Conservation (phyloP, 306 rosid species). For the Lathyrus tuberosus region DNA sequence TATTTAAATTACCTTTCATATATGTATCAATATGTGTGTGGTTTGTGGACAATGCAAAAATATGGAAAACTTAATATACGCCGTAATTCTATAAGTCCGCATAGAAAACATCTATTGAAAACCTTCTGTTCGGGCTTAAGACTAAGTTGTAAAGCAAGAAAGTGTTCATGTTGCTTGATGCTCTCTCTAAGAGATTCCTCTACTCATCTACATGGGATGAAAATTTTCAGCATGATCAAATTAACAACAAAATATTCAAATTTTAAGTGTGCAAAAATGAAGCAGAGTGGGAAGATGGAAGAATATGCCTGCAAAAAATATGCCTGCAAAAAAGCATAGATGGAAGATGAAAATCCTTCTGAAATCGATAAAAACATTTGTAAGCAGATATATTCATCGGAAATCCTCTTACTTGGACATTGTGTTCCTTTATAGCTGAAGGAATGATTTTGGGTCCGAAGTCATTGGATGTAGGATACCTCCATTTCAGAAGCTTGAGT, state of each 20-base stretch:
- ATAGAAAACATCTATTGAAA: conserved; percentile 23
- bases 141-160: conserved; percentile 84
- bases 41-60: conserved; percentile 1
- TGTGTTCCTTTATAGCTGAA: conserved; percentile 68
- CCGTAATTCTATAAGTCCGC: conserved; percentile 5
- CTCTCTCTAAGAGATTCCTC: conserved; percentile 93
- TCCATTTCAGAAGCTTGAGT: conserved; percentile 72
- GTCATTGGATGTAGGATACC: conserved; percentile 82
- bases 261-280: conserved; percentile 13
- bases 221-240: conserved; percentile 18
- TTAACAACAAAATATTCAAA: conserved; percentile 11
- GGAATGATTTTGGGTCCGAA: conserved; percentile 97
- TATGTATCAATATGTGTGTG: not conserved
- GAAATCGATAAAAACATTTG: conserved; percentile 21
- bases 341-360: not conserved
- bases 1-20: not conserved
- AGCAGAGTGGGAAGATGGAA: conserved; percentile 32
- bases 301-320: too few relatives aligned
- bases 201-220: conserved; percentile 61
- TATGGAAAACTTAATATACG: not conserved
- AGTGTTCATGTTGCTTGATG: conserved; percentile 92
- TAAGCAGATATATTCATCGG: not conserved
- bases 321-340: conserved; percentile 53
- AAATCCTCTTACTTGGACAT: conserved; percentile 75
- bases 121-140: conserved; percentile 90